These are phyloP conservation scores for Cutaneotrichosporon sp. DNA, from an alignment of 1,284 basidiomycete species.

Conservation along the genomic window DNA sequence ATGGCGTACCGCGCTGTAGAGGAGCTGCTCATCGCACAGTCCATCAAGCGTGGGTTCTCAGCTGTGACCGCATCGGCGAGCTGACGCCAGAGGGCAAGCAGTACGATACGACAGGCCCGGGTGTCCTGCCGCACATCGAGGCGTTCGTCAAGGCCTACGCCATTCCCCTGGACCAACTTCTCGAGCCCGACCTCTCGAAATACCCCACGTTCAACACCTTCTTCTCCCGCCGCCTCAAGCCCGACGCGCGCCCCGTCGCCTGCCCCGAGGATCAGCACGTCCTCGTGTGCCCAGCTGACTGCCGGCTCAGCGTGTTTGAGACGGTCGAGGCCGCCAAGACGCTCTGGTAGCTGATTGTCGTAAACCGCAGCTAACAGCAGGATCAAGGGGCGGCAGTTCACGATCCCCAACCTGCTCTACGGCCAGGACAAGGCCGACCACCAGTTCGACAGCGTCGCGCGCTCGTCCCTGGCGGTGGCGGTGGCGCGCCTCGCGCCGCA, in stretches of 20 bases:
- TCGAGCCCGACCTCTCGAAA: constrained; percentile 63
- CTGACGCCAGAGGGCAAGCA: constrained; percentile 48
- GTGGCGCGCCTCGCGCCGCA: constrained; percentile 67
- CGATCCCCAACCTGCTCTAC: constrained; percentile 63
- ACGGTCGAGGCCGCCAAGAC: constrained; percentile 64
- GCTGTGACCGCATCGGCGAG: not conserved
- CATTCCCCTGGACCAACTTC: constrained; percentile 65
- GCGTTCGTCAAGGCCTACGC: constrained; percentile 73
- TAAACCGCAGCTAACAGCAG: constrained; percentile 53
- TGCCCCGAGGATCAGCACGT: constrained; percentile 60
- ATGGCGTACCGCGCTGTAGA: constrained; percentile 63
- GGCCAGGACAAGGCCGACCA: constrained; percentile 55
- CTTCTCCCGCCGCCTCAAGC: constrained; percentile 69
- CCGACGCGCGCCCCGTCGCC: constrained; percentile 67
- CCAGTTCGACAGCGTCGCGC: constrained; percentile 57
- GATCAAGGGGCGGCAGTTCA: constrained; percentile 76
- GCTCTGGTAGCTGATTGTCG: constrained; percentile 62
- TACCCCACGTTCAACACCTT: constrained; percentile 80
- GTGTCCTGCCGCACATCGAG: constrained; percentile 62
- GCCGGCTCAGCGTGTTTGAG: constrained; percentile 68
- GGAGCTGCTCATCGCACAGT: constrained; percentile 65
- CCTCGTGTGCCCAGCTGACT: constrained; percentile 72
- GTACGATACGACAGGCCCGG: constrained; percentile 51
- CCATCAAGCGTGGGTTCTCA: constrained; percentile 59
- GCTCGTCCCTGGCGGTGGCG: constrained; percentile 20